A percentile compares a stretch with the other conserved stretches of the same genome.
Conservation (phyloP, 768 basidiomycete species). For the Termitomyces sp. region DNA sequence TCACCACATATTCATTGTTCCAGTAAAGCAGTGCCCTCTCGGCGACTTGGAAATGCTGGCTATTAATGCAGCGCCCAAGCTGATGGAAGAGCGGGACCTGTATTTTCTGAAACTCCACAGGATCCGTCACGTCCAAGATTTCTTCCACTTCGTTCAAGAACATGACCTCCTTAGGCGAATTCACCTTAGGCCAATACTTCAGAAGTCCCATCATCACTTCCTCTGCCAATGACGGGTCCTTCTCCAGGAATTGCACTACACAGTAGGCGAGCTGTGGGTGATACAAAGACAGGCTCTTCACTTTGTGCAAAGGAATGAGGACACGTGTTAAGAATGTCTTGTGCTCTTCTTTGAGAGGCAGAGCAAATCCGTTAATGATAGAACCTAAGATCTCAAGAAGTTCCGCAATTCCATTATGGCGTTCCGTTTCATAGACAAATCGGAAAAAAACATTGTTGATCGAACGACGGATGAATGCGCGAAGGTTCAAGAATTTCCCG, state of each 20-base stretch:
- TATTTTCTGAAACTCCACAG: slow-evolving; percentile 94
- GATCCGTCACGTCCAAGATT: slow-evolving; percentile 96
- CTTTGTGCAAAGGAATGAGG: slow-evolving; percentile 95
- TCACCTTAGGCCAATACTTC: slow-evolving; percentile 98
- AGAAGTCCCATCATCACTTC: slow-evolving; percentile 96
- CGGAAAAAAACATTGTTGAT: slow-evolving; percentile 99
- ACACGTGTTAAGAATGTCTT: slow-evolving; percentile 95
- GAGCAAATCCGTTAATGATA: slow-evolving; percentile 98
- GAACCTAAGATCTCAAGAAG: slow-evolving; percentile 97
- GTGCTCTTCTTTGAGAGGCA: slow-evolving; percentile 98
- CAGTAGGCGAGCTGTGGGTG: slow-evolving; percentile 99
- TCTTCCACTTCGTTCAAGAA: slow-evolving; percentile 99
- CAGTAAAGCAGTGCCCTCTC: slow-evolving; percentile 96
- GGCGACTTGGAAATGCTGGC: slow-evolving; percentile 99
- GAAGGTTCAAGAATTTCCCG: slow-evolving; percentile 97
- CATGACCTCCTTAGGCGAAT: slow-evolving; percentile 99
- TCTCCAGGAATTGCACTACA: slow-evolving; percentile 98
- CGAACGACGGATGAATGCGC: slow-evolving; percentile 96
- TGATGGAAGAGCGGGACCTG: slow-evolving; percentile 91
- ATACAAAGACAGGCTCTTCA: slow-evolving; percentile 94
- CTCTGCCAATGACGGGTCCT: slow-evolving; percentile 88
- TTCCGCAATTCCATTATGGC: slow-evolving; percentile 99
- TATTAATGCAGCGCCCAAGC: slow-evolving; percentile 95
- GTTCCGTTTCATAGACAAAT: slow-evolving; percentile 97
- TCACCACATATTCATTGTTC: slow-evolving; percentile 99